Base-by-base conservation (phyloP, 2,329 filamentous ascomycete species). In the Rhinocladiella similis region DNA sequence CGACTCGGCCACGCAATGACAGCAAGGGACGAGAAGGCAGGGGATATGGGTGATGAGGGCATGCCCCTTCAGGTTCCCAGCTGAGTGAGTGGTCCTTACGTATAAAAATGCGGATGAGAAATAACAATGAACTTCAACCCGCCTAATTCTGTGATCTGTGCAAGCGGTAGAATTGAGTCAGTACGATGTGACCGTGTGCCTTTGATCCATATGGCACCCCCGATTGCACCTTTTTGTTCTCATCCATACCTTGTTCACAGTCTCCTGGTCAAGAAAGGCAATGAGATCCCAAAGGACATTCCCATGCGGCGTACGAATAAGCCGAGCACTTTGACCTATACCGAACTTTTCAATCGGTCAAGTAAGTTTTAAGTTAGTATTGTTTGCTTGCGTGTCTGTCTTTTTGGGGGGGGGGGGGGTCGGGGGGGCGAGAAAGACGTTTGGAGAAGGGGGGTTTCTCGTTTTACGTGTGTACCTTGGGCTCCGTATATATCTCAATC, bases 201-300 rank as follows among this genome's bases (percentile, higher is more conserved):
- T n/a, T n/a, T n/a, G n/a, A n/a, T n/a, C n/a, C n/a, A n/a, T n/a
- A n/a, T n/a, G n/a, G n/a, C n/a, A n/a, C n/a, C n/a, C n/a, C n/a
- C n/a, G n/a, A n/a, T n/a, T n/a, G n/a, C n/a, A n/a, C n/a, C n/a
- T n/a, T n/a, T n/a, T n/a, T 14, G 2, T 20, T 29, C n/a, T 16
- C 13, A 14, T 46, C 14, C 54, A 25, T 42, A 62, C 59, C 54
- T 67, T 63, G 20, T 73, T 67, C 0, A 89, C 71, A 0, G 89
- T 92, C 3, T 79, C 78, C 1, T 80, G 72, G 68, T 92, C 87
- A 2, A 94, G 74, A 61, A 85, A 83, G 0, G 88, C 81, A 54
- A 94, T 76, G 60, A 87, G 85, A 71, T 94, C 90, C 90, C 90
- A 95, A 1, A 94, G 80, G 1, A 94, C 72, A 68, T 92, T 92